Conservation (phyloP, 2,329 filamentous ascomycete genomes). For the Colletotrichum sp. region DNA sequence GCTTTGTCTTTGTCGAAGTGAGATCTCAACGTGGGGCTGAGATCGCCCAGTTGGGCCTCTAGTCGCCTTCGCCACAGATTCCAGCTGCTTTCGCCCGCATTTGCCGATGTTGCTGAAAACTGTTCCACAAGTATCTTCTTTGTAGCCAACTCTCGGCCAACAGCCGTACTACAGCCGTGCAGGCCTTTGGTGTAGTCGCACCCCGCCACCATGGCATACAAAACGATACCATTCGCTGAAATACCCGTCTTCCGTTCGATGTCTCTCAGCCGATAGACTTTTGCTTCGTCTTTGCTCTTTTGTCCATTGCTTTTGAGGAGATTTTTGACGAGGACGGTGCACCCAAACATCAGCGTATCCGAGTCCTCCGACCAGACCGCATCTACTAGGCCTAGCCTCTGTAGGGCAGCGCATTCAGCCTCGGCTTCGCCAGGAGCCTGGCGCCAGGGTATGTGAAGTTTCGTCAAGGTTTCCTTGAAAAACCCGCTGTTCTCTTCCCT, state of each 20-base stretch:
- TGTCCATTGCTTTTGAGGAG: not conserved
- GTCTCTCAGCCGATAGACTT: slow-evolving; percentile 13
- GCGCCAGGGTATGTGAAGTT: slow-evolving; percentile 44
- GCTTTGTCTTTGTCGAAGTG: not conserved
- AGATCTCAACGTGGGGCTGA: not conserved
- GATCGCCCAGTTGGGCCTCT: not conserved
- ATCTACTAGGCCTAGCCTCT: slow-evolving; percentile 47
- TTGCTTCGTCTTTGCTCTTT: slow-evolving; percentile 14
- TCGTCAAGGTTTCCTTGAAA: slow-evolving; percentile 37
- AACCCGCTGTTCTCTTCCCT: slow-evolving; percentile 17
- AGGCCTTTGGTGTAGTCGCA: slow-evolving; percentile 27
- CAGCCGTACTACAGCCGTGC: not conserved
- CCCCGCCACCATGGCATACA: slow-evolving; percentile 28
- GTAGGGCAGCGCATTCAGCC: slow-evolving; percentile 50
- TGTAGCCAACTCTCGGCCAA: not conserved
- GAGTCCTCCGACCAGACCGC: slow-evolving; percentile 53
- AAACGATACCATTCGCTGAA: slow-evolving; percentile 23
- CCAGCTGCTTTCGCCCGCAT: not conserved
- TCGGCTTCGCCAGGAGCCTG: slow-evolving; percentile 51
- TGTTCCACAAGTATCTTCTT: not conserved
- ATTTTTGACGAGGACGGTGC: slow-evolving; percentile 33
- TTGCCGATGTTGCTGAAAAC: not conserved
- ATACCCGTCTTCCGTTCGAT: not conserved
- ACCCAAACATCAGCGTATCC: slow-evolving; percentile 53
- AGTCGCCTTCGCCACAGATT: not conserved